Base-by-base conservation (phyloP, 768 basidiomycete genomes). In the Lactarius sp. region DNA sequence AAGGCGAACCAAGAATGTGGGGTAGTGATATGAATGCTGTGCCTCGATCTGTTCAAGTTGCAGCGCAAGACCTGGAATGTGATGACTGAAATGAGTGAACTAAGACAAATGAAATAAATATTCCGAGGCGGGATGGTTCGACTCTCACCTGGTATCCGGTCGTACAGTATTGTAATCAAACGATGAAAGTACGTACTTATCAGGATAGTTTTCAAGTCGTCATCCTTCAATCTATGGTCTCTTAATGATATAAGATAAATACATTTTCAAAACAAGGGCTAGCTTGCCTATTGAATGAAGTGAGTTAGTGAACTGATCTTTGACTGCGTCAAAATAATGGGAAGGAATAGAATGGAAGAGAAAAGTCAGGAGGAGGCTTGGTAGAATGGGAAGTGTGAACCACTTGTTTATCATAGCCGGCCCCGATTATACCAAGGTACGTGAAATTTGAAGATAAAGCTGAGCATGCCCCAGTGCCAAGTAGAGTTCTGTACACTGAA, bases 241-340 rank as follows among this genome's bases (percentile, higher is more conserved):
- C 85, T 86, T 63, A 91, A 72, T 3, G 81, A 77, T 0, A 78
- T 65, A 68, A 87, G 80, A 72, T 83, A 85, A 2, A 91, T 77
- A 66, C 85, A 86, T 27, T 27, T 73, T 92, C 91, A 92, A 85
- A 7, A 91, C 86, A 42, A 88, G 70, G 5, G 84, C 80, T 0
- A 81, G 77, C 39, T 86, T 86, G 7, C 90, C 90, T 66, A 85
- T 90, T 92, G 56, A 64, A 47, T 53, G 31, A 65, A 14, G 36
- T 16, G 33, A 41, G 39, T 59, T 16, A 60, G 56, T 8, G 18
- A 22, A 49, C n/a, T 16, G 36, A 27, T 27, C 27, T 27, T 39
- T 27, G 49, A 13, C 20, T 2, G n/a, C 27, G 27, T 56, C 55
- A 20, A 57, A 31, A 33, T 44, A 6, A 33, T 34, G 27, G 2